Conservation (phyloP, 306 rosid species). For the Begonia peltatifolia region DNA sequence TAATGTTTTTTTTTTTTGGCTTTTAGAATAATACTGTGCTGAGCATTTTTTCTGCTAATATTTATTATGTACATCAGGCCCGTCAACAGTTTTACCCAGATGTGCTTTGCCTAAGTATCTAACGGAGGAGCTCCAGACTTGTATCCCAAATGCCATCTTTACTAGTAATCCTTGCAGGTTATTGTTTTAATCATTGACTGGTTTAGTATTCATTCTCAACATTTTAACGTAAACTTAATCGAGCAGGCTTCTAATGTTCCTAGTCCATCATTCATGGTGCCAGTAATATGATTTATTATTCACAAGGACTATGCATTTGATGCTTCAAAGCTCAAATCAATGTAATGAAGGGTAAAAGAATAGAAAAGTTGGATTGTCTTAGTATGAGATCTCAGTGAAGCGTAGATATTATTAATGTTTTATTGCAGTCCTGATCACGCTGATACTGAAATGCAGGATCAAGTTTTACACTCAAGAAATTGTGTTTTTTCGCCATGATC, state of each 20-base stretch:
- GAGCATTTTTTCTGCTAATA: background rate
- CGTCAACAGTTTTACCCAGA: slow-evolving; percentile 69
- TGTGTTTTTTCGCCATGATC: slow-evolving; percentile 77
- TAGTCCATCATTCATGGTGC: too few relatives aligned
- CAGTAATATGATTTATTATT: too few relatives aligned
- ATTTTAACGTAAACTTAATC: too few relatives aligned
- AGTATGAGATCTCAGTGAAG: too few relatives aligned
- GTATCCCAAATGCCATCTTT: slow-evolving; percentile 74
- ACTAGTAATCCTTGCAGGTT: slow-evolving; percentile 95
- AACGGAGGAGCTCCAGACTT: slow-evolving; percentile 65
- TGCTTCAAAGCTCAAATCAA: too few relatives aligned
- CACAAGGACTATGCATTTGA: too few relatives aligned
- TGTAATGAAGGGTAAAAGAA: too few relatives aligned
- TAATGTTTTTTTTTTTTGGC: slow-evolving; percentile 4
- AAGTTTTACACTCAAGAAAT: slow-evolving; percentile 74
- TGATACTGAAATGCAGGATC: slow-evolving; percentile 41
- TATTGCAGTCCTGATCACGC: background rate
- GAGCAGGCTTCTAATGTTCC: too few relatives aligned
- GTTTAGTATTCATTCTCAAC: background rate
- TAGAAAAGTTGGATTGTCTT: too few relatives aligned
- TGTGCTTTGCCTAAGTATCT: slow-evolving; percentile 70
- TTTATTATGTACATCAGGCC: slow-evolving; percentile 29
- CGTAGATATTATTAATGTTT: too few relatives aligned
- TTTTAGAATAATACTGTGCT: background rate
- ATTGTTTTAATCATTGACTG: slow-evolving; percentile 6